These are phyloP conservation scores for Talaromyces piceae DNA, from an alignment of 2,329 filamentous ascomycete species.

Conservation along the genomic window DNA sequence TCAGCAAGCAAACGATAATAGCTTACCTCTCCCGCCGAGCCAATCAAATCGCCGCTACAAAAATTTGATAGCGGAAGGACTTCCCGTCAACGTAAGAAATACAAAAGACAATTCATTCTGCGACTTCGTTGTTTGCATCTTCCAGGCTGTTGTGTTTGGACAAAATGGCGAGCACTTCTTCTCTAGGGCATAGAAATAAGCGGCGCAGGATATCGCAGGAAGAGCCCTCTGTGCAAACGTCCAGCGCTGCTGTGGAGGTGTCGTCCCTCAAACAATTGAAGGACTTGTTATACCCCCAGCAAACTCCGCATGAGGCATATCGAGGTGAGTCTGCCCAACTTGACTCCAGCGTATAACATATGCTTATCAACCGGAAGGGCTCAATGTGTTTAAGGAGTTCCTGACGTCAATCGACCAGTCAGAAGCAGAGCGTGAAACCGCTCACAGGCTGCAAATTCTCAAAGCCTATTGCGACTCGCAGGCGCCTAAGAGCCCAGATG, in stretches of 20 bases:
- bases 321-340: conserved; percentile 53
- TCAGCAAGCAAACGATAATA: background rate
- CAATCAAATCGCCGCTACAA: conserved; percentile 5
- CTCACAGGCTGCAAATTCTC: conserved; percentile 36
- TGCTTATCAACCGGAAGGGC: conserved; percentile 21
- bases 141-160: background rate
- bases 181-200: conserved; percentile 28
- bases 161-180: conserved; percentile 28
- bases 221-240: conserved; percentile 8
- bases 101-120: background rate
- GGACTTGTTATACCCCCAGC: conserved; percentile 61
- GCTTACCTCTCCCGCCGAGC: background rate
- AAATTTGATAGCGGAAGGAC: conserved; percentile 3
- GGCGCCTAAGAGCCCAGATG: conserved; percentile 45
- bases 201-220: conserved; percentile 32
- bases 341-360: background rate
- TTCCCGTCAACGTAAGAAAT: background rate
- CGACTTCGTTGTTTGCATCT: background rate
- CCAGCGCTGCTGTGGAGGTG: conserved; percentile 18
- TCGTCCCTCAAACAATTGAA: conserved; percentile 57
- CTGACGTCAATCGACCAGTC: conserved; percentile 31
- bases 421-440: conserved; percentile 29
- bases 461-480: conserved; percentile 48
- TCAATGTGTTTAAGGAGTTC: conserved; percentile 40
- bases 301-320: conserved; percentile 53